Base-by-base conservation (phyloP, 75 land plant genomes). In the Pinus tabuliformis region DNA sequence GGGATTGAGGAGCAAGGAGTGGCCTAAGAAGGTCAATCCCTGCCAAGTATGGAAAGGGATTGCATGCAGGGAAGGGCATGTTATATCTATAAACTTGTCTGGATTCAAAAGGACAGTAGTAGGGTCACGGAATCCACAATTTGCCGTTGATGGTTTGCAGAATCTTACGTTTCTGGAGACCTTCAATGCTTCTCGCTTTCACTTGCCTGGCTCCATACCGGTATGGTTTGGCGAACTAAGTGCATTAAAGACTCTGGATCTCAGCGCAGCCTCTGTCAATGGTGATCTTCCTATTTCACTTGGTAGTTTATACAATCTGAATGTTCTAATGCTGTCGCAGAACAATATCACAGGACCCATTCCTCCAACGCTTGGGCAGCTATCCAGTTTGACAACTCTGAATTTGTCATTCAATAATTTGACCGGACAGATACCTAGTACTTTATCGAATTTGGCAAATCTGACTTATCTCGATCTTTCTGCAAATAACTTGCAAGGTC, bases 1-100 rank as follows among this genome's bases (percentile, higher is more conserved):
- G 56, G 93, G 91, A 33, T 76, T 94, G 66, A 80, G 96, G 56
- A 78, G 85, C 75, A 77, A 62, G 45, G 94, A 94, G 18, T 97
- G 99, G 99, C 98, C 95, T 8, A 80, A 79, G 33, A 83, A 83
- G 72, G 59, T 82, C 12, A 91, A 94, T 78, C 98, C 98, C 9
- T 97, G 99, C 80, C 64, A 81, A 18, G 2, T 39, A 49, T 97
- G 99, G 99, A 58, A 4, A 14, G 99, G 99, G 17, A 78, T 97
- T 13, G 5, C 6, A 36, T 97, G 99, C 73, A 5, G 68, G 1
- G 57, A n/a, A 21, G 91, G 94, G 26, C 81, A 86, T 3, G 98
- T 97, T 54, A 81, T 82, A 30, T 79, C 79, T 65, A 81, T 97
- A 36, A 76, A 87, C 63, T 75, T 97, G 45, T 82, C 89, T 16